Evolutionary conservation across 2,329 filamentous ascomycete species (phyloP).

Genomic region (Thielaviopsis populi): DNA sequence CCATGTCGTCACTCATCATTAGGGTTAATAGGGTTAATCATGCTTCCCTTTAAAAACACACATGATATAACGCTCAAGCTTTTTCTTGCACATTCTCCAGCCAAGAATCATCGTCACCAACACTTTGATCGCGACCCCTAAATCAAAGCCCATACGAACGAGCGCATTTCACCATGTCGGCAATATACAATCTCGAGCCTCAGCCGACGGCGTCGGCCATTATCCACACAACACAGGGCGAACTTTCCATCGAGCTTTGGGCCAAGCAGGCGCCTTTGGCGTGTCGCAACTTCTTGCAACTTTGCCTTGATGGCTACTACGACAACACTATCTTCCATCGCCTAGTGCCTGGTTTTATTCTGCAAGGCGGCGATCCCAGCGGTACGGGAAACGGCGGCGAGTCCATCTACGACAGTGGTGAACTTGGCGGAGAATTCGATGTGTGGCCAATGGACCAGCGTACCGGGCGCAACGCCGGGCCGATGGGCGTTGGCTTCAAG

Average conservation of each 20-base stretch:
- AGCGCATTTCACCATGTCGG: conserved; percentile 46
- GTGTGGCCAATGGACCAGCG: conserved; percentile 54
- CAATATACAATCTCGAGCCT: conserved; percentile 80
- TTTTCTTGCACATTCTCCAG: background rate
- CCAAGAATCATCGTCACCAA: background rate
- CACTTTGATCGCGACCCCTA: too few relatives aligned
- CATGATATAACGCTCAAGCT: background rate
- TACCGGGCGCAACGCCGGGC: conserved; percentile 44
- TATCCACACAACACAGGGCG: conserved; percentile 77
- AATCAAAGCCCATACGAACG: background rate
- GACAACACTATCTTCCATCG: conserved; percentile 88
- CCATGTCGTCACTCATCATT: background rate
- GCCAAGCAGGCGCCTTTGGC: conserved; percentile 86
- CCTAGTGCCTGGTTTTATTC: conserved; percentile 76
- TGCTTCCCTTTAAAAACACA: background rate
- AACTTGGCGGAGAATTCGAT: conserved; percentile 56
- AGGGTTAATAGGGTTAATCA: background rate
- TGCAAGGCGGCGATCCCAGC: conserved; percentile 90
- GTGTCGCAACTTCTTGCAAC: conserved; percentile 88
- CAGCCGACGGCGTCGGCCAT: conserved; percentile 86
- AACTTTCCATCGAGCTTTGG: conserved; percentile 84
- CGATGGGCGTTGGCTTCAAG: conserved; percentile 45
- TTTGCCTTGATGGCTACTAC: conserved; percentile 91
- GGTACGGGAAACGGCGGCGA: conserved; percentile 85
- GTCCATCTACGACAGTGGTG: conserved; percentile 78